Base-by-base conservation (phyloP, 805 yeast genomes). In the Schwanniomyces occidentalis region DNA sequence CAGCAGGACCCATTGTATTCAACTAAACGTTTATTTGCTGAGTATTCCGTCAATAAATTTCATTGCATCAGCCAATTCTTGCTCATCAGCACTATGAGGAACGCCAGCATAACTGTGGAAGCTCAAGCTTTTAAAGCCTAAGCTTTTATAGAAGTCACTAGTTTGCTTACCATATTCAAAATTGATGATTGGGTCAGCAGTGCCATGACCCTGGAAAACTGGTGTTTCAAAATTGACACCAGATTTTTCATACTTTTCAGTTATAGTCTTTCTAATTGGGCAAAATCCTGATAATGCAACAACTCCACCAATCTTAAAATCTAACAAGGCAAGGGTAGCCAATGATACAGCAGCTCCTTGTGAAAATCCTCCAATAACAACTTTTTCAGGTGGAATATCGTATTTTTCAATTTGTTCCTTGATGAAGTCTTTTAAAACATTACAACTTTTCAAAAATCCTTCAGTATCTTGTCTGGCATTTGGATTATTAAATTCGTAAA, bases 361-460 rank as follows among this genome's bases (percentile, higher is more conserved):
- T 4, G 95, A 83, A 56, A 93, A 93, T 0, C 99, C 99, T 22
- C 98, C 98, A 38, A 93, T 67, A n/a, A 93, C 66, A 30, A 93
- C 84, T 34, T 84, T 76, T 12, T 77, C 78, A 0, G 83, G 67
- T 4, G 76, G 70, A 22, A 85, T 73, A 7, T 82, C 78, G 33
- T 56, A 40, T 5, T 49, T 47, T 6, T 73, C 75, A 10, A 75
- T 63, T 45, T 82, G 79, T 36, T 78, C 78, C 14, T 71, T 56
- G 27, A 84, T 68, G 44, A 72, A 63, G 1, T 49, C 48, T 32
- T 71, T 65, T 16, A 82, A 63, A 3, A 59, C 47, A 1, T 70
- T 68, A 28, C 78, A 62, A 8, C 80, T 65, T 34, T 65, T 64
- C 47, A 76, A 51, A 51, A 73, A 78, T 2, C 89, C 88, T 0